Base-by-base conservation (phyloP, 176 grass and related monocot genomes). In the Pontederia paniculata region DNA sequence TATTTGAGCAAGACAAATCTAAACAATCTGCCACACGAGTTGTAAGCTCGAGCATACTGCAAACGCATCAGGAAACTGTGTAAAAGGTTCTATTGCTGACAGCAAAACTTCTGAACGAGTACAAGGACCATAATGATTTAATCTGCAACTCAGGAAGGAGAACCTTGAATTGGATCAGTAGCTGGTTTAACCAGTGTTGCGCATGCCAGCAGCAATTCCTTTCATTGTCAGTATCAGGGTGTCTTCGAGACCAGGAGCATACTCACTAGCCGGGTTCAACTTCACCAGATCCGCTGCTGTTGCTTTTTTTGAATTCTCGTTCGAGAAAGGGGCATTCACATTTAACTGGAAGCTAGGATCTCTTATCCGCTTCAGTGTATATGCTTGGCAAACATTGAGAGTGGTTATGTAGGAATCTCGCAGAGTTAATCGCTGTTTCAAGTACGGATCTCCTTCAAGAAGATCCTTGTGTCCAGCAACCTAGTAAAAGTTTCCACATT, bases 201-300 rank as follows among this genome's bases (percentile, higher is more conserved):
- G 77, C 81, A 84, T 78, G 63, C 81, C 86, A 8, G 81, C 77
- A 15, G 81, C 81, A 44, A 84, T 81, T 58, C 86, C 81, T 71
- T 89, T 89, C 81, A 89, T 89, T 52, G 86, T 84, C 66, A 84
- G 45, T 60, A 89, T 89, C 73, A 89, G 86, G 43, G 86, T 89
- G 69, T 89, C 86, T 70, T 89, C 86, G 52, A 89, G 72, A 19
- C 86, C 86, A 23, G 81, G 86, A 37, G 57, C 81, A 50, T 84
- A 78, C 41, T 84, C 81, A 18, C 74, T 89, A 7, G 66, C 68
- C 0, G 86, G 73, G 57, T 89, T 89, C 70, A 89, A 22, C 57
- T 84, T 80, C 77, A 84, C 74, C 54, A 78, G 21, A 59, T 89
- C 81, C 0, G 67, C 67, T 0, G 74, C 70, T 52, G 70, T 37